These are phyloP conservation scores for Spergularia bocconei DNA, from an alignment of 148 eudicot genomes.

Conservation along the genomic window DNA sequence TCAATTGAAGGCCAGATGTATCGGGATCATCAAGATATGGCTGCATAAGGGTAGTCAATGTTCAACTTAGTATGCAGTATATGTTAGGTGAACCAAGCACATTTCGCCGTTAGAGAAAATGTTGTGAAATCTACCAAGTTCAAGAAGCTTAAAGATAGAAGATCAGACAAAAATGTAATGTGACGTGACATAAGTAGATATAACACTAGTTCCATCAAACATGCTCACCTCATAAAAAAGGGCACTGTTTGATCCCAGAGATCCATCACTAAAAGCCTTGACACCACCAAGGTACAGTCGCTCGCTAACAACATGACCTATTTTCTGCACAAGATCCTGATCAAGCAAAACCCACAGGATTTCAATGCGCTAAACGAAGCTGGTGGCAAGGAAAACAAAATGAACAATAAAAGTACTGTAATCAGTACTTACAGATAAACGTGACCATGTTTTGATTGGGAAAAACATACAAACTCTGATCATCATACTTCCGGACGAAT, in stretches of 20 bases:
- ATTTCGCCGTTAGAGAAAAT: neutral
- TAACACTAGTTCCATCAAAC: neutral
- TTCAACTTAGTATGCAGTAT: neutral
- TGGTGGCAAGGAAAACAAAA: neutral
- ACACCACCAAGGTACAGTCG: conserved; percentile 94
- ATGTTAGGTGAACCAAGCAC: neutral
- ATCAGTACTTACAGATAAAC: conserved; percentile 51
- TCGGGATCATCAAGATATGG: conserved; percentile 77
- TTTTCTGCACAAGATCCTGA: conserved; percentile 59
- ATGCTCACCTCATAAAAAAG: conserved; percentile 78
- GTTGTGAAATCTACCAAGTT: neutral
- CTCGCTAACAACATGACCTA: conserved; percentile 61
- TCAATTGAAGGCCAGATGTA: conserved; percentile 75
- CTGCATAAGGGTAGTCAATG: conserved; percentile 36
- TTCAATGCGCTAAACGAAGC: neutral
- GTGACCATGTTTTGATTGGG: conserved; percentile 86
- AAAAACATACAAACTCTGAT: conserved; percentile 87
- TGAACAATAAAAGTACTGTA: neutral
- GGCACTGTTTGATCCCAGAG: conserved; percentile 95
- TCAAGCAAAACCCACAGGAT: conserved; percentile 17
- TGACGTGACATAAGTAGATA: neutral
- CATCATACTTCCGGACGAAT: conserved; percentile 66
- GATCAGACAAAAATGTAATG: neutral
- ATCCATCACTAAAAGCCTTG: conserved; percentile 91
- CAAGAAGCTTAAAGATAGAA: neutral